Evolutionary conservation across 257 asterid genomes (phyloP).

Genomic region (Osmanthus fragrans): DNA sequence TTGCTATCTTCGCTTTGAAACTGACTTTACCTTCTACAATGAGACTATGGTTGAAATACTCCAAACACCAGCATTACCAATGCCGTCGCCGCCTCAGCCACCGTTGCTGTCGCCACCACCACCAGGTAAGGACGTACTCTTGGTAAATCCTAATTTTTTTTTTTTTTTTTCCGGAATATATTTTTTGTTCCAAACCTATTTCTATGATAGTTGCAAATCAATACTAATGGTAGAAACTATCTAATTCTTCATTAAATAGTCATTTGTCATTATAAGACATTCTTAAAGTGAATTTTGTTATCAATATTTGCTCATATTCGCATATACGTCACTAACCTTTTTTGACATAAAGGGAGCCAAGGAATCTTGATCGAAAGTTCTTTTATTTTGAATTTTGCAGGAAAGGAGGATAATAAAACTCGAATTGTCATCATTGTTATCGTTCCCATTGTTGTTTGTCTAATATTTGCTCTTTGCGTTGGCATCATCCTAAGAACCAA

Average conservation of each 20-base stretch:
- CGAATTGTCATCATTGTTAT: neutral
- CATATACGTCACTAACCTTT: too few species aligned
- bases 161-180: too few species aligned
- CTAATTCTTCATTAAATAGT: too few species aligned
- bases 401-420: neutral
- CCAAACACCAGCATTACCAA: neutral
- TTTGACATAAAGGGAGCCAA: neutral
- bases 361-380: neutral
- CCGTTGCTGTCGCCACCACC: neutral
- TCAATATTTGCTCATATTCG: too few species aligned
- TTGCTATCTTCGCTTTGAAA: constrained; percentile 15
- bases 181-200: too few species aligned
- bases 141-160: neutral
- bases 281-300: too few species aligned
- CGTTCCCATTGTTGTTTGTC: constrained; percentile 9
- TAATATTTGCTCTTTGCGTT: constrained; percentile 6
- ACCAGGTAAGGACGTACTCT: neutral
- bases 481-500: neutral
- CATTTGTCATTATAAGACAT: too few species aligned
- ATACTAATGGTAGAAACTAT: too few species aligned
- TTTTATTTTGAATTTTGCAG: constrained; percentile 12
- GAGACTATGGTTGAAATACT: neutral
- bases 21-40: neutral
- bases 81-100: too few species aligned
- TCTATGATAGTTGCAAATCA: too few species aligned